Base-by-base conservation (phyloP, 192 early-diverging fungal genomes). In the Backusella tuberculispora region DNA sequence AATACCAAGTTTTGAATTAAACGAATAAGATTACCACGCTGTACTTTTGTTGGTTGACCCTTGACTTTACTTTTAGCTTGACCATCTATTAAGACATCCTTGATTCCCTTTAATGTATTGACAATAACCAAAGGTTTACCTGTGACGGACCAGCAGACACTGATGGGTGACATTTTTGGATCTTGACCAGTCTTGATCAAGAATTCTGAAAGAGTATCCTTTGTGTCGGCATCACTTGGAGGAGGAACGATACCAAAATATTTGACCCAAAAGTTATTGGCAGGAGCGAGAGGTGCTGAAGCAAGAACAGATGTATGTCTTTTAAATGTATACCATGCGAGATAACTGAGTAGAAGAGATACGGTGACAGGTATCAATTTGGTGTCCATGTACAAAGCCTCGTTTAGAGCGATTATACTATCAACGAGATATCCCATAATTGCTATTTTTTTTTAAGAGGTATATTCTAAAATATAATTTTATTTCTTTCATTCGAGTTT, bases 1-100 rank as follows among this genome's bases (percentile, higher is more conserved):
- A 82, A 82, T 2, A 82, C 80, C 13, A 72, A 43, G 24, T 73
- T 76, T 64, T 78, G 76, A 69, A 78, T 69, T 42, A 66, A 53
- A 0, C 70, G 26, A 26, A 77, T 77, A n/a, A 81, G 66, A 24
- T 74, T 41, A 48, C 80, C 80, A 21, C 80, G 72, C 34, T 81
- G 75, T 0, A 77, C 76, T 24, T 63, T 69, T 2, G 67, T 26
- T 34, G 38, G 9, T 3, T 38, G 69, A 14, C 63, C 71, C 21
- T 50, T 24, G 13, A 21, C 37, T 34, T 82, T 82, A n/a, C 21
- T 65, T 47, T 64, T 82, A 5, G 26, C 26, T 46, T 81, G 80
- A 64, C 76, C 76, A 37, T 78, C 66, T 37, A 78, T 70, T 17
- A 82, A 47, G 4, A 82, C 73, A 38, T 82, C 77, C 41, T 78